A percentile compares a stretch with the other conserved stretches of the same genome.
Evolutionary conservation across 1,139 yeast species (phyloP).

Genomic region (Sugiyamaella japonica): DNA sequence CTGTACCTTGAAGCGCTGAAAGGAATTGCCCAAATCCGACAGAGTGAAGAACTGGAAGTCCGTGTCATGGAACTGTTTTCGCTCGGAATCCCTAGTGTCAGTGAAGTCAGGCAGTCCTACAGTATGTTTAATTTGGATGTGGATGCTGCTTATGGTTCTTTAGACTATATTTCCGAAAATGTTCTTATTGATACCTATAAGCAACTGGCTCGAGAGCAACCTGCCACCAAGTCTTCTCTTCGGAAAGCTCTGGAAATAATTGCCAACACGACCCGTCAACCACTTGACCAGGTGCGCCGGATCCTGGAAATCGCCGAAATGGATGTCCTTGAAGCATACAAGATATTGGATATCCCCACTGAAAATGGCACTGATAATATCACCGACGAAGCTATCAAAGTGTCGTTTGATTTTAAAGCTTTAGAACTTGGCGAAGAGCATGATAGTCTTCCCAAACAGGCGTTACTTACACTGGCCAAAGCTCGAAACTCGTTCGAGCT

Average conservation of each 20-base stretch:
- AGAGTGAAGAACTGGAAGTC: conserved; percentile 50
- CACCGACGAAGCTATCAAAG: conserved; percentile 73
- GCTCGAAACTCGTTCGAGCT: conserved; percentile 50
- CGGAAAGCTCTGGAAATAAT: conserved; percentile 30
- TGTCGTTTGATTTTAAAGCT: conserved; percentile 54
- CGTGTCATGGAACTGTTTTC: conserved; percentile 55
- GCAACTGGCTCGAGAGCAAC: conserved; percentile 21
- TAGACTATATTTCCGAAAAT: conserved; percentile 22
- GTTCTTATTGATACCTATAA: conserved; percentile 34
- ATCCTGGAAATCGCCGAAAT: conserved; percentile 58
- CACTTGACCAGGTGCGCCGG: conserved; percentile 39
- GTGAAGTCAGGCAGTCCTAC: conserved; percentile 60
- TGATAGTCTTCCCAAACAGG: conserved; percentile 41
- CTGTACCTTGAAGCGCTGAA: conserved; percentile 68
- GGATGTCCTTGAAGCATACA: conserved; percentile 57
- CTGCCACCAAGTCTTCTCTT: conserved; percentile 21
- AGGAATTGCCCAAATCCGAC: conserved; percentile 49
- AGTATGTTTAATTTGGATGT: conserved; percentile 51
- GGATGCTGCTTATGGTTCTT: conserved; percentile 20
- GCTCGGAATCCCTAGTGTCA: conserved; percentile 61
- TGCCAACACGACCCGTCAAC: conserved; percentile 41
- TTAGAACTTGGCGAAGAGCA: conserved; percentile 53
- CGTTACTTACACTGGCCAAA: conserved; percentile 61
- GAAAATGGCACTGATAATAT: conserved; percentile 51
- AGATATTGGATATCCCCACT: conserved; percentile 49